A percentile compares a stretch with the other conserved stretches of the same genome.
Evolutionary conservation across 2,329 filamentous ascomycete genomes (phyloP).

Genomic region (Aspergillus ochraceoroseus): DNA sequence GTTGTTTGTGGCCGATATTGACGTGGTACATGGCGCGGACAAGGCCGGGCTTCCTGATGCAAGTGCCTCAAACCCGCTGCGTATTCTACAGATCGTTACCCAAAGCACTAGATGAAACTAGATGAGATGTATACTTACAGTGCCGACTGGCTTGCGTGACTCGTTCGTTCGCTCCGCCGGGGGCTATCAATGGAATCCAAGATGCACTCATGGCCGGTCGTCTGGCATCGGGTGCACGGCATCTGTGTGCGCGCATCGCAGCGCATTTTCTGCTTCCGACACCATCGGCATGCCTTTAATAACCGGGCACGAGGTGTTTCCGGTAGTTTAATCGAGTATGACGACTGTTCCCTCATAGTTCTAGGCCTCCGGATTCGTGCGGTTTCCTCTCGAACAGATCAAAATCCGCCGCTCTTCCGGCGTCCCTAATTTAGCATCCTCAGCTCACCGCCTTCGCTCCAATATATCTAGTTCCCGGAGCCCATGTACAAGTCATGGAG

Average conservation of each 20-base stretch:
- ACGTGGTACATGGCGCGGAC: conserved; percentile 15
- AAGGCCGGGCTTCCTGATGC: conserved; percentile 21
- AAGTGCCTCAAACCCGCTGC: conserved; percentile 23
- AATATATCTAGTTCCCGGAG: too few species aligned
- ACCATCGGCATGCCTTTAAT: conserved; percentile 37
- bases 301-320: conserved; percentile 31
- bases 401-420: too few species aligned
- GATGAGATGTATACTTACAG: too few species aligned
- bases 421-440: too few species aligned
- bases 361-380: neutral
- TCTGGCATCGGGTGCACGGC: conserved; percentile 35
- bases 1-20: conserved; percentile 17
- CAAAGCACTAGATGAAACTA: too few species aligned
- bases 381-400: too few species aligned
- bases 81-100: too few species aligned
- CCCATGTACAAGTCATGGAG: too few species aligned
- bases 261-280: conserved; percentile 35
- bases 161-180: conserved; percentile 25
- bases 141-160: conserved; percentile 20
- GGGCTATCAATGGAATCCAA: conserved; percentile 31
- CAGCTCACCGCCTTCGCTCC: too few species aligned
- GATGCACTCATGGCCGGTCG: conserved; percentile 33
- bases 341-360: conserved; percentile 27
- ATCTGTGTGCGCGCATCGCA: conserved; percentile 35
- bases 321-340: conserved; percentile 29